Evolutionary conservation across 176 grass and related monocot genomes (phyloP).

Genomic region (Phoenix roebelenii): DNA sequence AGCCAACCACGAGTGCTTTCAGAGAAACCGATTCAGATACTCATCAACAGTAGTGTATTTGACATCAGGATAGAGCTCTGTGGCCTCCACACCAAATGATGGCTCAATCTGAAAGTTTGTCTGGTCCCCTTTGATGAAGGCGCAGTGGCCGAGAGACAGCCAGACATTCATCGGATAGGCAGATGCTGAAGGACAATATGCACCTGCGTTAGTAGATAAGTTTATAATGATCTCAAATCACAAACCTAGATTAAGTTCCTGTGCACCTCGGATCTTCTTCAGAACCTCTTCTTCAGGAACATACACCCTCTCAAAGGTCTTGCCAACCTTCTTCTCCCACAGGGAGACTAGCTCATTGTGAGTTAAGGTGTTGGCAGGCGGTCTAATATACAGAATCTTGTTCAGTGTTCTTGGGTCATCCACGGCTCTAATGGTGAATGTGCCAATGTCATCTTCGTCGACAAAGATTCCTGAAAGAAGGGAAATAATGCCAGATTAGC

Average conservation of each 20-base stretch:
- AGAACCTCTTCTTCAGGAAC: background rate
- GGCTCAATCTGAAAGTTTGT: background rate
- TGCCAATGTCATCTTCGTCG: background rate
- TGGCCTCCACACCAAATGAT: background rate
- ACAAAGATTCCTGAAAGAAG: background rate
- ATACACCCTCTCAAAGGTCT: background rate
- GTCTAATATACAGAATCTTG: background rate
- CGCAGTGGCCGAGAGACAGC: background rate
- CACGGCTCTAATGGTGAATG: background rate
- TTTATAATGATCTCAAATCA: too few species aligned
- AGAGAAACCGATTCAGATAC: background rate
- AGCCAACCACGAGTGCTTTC: background rate
- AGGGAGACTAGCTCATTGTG: background rate
- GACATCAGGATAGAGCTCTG: background rate
- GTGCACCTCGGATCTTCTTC: background rate
- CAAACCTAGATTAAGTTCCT: too few species aligned
- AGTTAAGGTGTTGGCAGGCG: background rate
- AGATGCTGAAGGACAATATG: background rate
- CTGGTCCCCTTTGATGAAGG: background rate
- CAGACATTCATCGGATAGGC: background rate
- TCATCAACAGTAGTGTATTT: slow-evolving; percentile 1
- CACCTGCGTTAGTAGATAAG: too few species aligned
- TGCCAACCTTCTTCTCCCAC: background rate
- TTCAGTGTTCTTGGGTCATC: background rate
- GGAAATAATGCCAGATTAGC: too few species aligned